phyloP scores from a whole-genome alignment of 2,329 filamentous ascomycete species.

The Aspergillus caelatus region DNA sequence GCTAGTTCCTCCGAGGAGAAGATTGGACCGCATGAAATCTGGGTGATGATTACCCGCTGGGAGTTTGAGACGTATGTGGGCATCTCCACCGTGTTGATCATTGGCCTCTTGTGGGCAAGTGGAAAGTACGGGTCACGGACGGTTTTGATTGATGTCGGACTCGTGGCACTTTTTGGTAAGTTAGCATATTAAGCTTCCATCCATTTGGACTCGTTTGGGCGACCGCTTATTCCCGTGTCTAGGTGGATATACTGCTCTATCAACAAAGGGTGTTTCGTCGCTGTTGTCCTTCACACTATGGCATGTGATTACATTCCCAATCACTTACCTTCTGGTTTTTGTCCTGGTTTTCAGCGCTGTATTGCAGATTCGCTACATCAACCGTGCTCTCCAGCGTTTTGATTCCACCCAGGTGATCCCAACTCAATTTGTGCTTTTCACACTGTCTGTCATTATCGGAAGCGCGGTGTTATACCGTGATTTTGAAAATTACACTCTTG shows the following conservation, averaged over 20 bases:
- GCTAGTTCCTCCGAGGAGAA: conserved; percentile 88
- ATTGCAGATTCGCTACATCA: conserved; percentile 97
- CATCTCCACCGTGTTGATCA: conserved; percentile 73
- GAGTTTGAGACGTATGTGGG: conserved; percentile 90
- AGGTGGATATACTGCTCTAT: conserved; percentile 95
- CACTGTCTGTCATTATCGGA: conserved; percentile 89
- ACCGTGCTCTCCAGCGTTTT: conserved; percentile 85
- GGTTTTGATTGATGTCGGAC: conserved; percentile 87
- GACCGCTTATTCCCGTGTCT: conserved; percentile 19
- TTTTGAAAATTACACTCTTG: conserved; percentile 78
- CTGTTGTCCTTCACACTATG: conserved; percentile 90
- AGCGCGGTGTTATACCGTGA: conserved; percentile 93
- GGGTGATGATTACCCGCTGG: conserved; percentile 81
- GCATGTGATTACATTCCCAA: conserved; percentile 84
- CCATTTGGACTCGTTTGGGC: conserved; percentile 6
- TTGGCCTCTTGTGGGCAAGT: conserved; percentile 78
- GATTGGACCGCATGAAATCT: conserved; percentile 86
- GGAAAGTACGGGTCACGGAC: conserved; percentile 80
- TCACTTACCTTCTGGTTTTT: conserved; percentile 83
- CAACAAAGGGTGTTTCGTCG: conserved; percentile 94
- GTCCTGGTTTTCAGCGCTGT: conserved; percentile 82
- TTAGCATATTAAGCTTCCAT: background rate
- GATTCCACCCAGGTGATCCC: conserved; percentile 98
- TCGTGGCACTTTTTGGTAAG: conserved; percentile 88
- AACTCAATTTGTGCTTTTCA: conserved; percentile 96